Conservation (phyloP, 192 early-diverging fungal genomes). For the Linnemannia exigua region DNA sequence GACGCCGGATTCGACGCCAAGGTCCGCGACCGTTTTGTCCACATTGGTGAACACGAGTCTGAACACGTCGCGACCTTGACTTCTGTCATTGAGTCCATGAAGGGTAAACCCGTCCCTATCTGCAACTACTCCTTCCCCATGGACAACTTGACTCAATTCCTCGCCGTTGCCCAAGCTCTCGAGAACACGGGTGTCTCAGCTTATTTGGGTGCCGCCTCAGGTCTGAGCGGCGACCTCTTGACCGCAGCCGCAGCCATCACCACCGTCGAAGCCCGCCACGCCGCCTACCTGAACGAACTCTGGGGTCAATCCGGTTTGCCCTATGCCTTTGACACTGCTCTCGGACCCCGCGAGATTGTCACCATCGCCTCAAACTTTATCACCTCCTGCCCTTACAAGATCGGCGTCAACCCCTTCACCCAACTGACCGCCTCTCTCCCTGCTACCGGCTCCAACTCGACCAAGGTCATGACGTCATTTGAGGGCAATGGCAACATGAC, state of each 20-base stretch:
- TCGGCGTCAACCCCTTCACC: constrained; percentile 9
- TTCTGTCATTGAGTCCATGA: constrained; percentile 12
- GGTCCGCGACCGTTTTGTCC: constrained; percentile 20
- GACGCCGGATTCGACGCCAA: constrained; percentile 19
- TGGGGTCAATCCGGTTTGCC: constrained; percentile 8
- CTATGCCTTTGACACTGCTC: constrained; percentile 31
- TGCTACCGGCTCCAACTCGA: background rate
- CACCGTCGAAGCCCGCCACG: constrained; percentile 34
- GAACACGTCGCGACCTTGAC: constrained; percentile 31
- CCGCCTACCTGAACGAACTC: constrained; percentile 29
- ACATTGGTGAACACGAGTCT: constrained; percentile 29
- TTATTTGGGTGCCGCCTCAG: constrained; percentile 59
- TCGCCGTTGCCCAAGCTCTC: constrained; percentile 64
- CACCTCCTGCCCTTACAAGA: constrained; percentile 11
- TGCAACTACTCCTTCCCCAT: constrained; percentile 44
- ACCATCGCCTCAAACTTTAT: constrained; percentile 19
- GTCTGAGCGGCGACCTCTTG: background rate
- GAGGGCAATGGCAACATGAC: background rate
- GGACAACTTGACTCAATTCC: constrained; percentile 56
- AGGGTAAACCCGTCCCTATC: constrained; percentile 16
- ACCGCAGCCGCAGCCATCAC: constrained; percentile 6
- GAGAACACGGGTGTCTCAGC: constrained; percentile 66
- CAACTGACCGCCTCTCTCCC: constrained; percentile 27
- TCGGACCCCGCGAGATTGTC: background rate
- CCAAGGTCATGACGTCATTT: constrained; percentile 15